Evolutionary conservation across 208 protist species (phyloP).

Genomic region (Trypanosoma lewisi): DNA sequence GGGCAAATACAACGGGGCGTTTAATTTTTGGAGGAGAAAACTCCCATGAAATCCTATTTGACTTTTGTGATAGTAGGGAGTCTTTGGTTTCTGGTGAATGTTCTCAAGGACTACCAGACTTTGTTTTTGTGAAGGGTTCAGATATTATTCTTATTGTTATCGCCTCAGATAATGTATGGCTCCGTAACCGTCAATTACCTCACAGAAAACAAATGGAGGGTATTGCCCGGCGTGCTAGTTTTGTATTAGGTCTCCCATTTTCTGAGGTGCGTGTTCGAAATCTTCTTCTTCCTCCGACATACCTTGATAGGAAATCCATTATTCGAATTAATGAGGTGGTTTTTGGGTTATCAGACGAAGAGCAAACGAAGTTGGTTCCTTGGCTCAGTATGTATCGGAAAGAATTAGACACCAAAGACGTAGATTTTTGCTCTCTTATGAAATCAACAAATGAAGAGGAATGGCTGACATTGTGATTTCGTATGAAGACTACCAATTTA

Average conservation of each 20-base stretch:
- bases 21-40: constrained; percentile 37
- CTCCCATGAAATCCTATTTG: constrained; percentile 65
- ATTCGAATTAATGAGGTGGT: constrained; percentile 53
- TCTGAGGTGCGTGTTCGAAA: constrained; percentile 69
- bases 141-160: constrained; percentile 82
- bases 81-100: constrained; percentile 58
- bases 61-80: constrained; percentile 63
- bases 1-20: constrained; percentile 20
- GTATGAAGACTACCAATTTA: constrained; percentile 4
- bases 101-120: constrained; percentile 73
- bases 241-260: constrained; percentile 77
- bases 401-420: constrained; percentile 65
- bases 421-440: constrained; percentile 69
- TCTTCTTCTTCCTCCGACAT: constrained; percentile 70
- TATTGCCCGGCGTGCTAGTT: constrained; percentile 69
- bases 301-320: constrained; percentile 71
- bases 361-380: constrained; percentile 35
- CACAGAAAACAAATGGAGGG: constrained; percentile 84
- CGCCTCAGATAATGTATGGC: constrained; percentile 78
- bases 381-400: constrained; percentile 74
- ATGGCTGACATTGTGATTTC: constrained; percentile 72
- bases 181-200: constrained; percentile 76
- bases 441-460: constrained; percentile 71
- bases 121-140: constrained; percentile 61
- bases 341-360: constrained; percentile 30